Evolutionary conservation across 768 basidiomycete genomes (phyloP), one percentile per base, ranked within the genome.

Genomic region (Mycena rebaudengoi): DNA sequence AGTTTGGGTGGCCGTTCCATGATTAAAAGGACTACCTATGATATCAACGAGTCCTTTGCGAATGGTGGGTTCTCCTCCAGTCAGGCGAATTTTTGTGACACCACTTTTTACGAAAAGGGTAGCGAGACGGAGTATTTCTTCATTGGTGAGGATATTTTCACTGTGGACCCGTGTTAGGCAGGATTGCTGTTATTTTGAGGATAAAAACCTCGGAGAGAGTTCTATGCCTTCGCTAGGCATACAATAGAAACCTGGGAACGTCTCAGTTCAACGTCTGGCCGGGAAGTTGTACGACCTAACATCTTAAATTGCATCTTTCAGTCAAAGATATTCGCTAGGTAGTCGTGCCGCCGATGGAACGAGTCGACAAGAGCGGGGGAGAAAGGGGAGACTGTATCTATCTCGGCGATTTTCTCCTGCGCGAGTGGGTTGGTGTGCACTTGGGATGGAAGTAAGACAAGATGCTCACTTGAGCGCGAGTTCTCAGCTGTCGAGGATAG

Each of bases 281-380:
- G 45, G 43, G 6, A 41, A 26, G 41, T 35, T 65, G 13, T 44
- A 14, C 11, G 41, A 44, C 23, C 79, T 32, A 64, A 91, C 95
- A 96, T 77, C 95, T 85, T 58, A 96, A 79, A 78, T 96, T 96
- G 76, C 95, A 96, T 62, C 86, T 82, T 74, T 96, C 95, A 0
- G 94, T 95, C 33, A 96, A 78, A 2, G 91, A 92, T 53, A 96
- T 94, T 30, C 94, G 87, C n/a, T n/a, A 96, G 83, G 74, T 96
- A 96, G 73, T 93, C 88, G 74, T 96, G 95, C 57, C 79, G 81
- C 21, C 93, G 83, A 29, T 79, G 73, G 72, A 88, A 92, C 4
- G 85, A 80, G 70, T 94, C 93, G n/a, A 88, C 54, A 7, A 66
- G 60, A 12, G 44, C 44, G 23, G 60, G 45, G 73, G 7, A 94